These are phyloP conservation scores for Rhododendron mucronatum DNA, from an alignment of 148 eudicot genomes.

Conservation along the genomic window DNA sequence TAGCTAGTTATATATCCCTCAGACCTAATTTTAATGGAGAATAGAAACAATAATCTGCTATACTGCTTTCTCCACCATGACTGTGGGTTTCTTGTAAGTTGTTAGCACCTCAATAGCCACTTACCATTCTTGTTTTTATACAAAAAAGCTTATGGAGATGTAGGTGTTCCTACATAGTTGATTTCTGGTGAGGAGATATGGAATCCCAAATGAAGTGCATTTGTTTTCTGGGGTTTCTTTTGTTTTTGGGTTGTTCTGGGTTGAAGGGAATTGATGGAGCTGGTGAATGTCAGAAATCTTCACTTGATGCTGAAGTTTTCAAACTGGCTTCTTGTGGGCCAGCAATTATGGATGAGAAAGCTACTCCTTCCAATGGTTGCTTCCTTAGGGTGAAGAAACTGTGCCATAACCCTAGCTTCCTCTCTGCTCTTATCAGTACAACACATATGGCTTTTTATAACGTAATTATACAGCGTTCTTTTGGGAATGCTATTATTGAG, in stretches of 20 bases:
- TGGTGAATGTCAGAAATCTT: slow-evolving; percentile 52
- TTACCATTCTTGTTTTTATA: slow-evolving; percentile 1
- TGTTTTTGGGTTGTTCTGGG: slow-evolving; percentile 20
- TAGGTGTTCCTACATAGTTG: background rate
- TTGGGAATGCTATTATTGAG: no score
- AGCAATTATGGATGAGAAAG: slow-evolving; percentile 43
- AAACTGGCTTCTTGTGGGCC: slow-evolving; percentile 56
- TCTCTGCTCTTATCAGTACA: slow-evolving; percentile 67
- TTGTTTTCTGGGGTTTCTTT: slow-evolving; percentile 26
- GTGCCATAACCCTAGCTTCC: slow-evolving; percentile 51
- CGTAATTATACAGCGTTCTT: no score
- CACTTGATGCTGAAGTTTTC: slow-evolving; percentile 55
- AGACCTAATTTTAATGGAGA: background rate
- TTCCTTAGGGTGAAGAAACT: slow-evolving; percentile 45
- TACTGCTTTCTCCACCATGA: slow-evolving; percentile 23
- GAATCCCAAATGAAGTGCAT: slow-evolving; percentile 26
- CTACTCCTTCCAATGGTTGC: slow-evolving; percentile 40
- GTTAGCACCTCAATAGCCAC: slow-evolving; percentile 8
- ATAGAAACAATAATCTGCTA: background rate
- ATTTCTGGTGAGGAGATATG: slow-evolving; percentile 11
- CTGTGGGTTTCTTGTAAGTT: background rate
- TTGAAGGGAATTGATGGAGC: slow-evolving; percentile 24
- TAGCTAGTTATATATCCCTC: slow-evolving; percentile 1
- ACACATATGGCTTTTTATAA: no score
- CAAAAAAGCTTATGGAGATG: background rate